Evolutionary conservation across 345 rosid genomes (phyloP), one percentile per base, ranked within the genome.

Genomic region (Microcos paniculata): DNA sequence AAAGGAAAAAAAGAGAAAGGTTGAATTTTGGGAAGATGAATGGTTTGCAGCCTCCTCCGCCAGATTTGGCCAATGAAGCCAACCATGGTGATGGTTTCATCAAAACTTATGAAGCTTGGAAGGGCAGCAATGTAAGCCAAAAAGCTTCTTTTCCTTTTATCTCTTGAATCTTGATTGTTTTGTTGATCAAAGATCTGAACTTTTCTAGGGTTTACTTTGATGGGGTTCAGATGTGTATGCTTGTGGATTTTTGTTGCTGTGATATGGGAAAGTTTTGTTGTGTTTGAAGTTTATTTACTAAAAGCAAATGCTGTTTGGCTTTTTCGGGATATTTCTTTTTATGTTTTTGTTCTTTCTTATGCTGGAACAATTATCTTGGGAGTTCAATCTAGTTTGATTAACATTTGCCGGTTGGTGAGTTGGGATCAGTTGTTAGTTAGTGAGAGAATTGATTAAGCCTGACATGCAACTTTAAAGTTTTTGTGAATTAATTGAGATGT

Each of bases 61-160:
- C 85, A 40, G 78, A 56, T 45, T 58, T 48, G 62, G 82, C 81
- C 73, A 72, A 71, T 71, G 86, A 65, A 23, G 86, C 65, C 12
- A 85, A 76, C 51, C 80, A 72, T 19, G 83, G 72, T 38, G 81
- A 75, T 42, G 85, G 77, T 81, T 77, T 81, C 80, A 80, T 81
- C 76, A 89, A 85, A 85, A 85, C 90, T 69, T 91, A 91, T 71
- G 84, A 85, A 78, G 89, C 87, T 15, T 92, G 97, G 97, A 88
- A 91, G 83, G 96, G 96, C 76, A 91, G 87, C 70, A 92, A 92
- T 84, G 96, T 91, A 80, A 91, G 88, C 74, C 62, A 12, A 70
- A 43, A 56, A 62, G 46, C 72, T 42, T 43, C 40, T 42, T 28
- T 42, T 4, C 52, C 8, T 78, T 64, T 79, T 35, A 26, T 28